phyloP scores from a whole-genome alignment of 306 rosid species.

The Castanospermum australe region DNA sequence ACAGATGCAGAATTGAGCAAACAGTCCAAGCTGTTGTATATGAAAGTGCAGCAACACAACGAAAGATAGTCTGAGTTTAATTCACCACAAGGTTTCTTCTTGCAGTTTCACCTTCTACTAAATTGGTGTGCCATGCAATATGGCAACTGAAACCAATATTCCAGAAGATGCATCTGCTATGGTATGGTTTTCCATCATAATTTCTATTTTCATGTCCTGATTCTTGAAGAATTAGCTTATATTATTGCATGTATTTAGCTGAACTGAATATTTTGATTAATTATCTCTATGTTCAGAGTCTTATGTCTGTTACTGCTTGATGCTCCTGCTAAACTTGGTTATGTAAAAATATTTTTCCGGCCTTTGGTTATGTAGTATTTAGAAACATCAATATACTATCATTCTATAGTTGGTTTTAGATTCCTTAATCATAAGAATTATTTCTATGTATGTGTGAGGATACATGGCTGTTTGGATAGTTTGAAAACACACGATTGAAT shows the following conservation, averaged over 20 bases:
- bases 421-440: not conserved
- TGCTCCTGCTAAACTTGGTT: slow-evolving; percentile 3
- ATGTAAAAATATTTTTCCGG: not conserved
- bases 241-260: not conserved
- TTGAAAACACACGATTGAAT: not conserved
- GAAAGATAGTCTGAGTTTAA: slow-evolving; percentile 12
- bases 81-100: slow-evolving; percentile 24
- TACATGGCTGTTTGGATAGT: not conserved
- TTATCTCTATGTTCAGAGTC: not conserved
- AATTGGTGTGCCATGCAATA: slow-evolving; percentile 27
- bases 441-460: not conserved
- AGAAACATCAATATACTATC: not conserved
- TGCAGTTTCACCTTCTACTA: slow-evolving; percentile 15
- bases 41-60: slow-evolving; percentile 10
- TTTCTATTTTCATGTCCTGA: not conserved
- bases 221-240: not conserved
- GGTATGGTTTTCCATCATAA: slow-evolving; percentile 39
- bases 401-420: not conserved
- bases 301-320: not conserved
- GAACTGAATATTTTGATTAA: not conserved
- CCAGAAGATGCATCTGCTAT: slow-evolving; percentile 34
- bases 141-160: slow-evolving; percentile 48
- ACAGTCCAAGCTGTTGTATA: not conserved
- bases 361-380: not conserved
- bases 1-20: not conserved